Conservation (phyloP, 345 rosid genomes). For the Populus alba region DNA sequence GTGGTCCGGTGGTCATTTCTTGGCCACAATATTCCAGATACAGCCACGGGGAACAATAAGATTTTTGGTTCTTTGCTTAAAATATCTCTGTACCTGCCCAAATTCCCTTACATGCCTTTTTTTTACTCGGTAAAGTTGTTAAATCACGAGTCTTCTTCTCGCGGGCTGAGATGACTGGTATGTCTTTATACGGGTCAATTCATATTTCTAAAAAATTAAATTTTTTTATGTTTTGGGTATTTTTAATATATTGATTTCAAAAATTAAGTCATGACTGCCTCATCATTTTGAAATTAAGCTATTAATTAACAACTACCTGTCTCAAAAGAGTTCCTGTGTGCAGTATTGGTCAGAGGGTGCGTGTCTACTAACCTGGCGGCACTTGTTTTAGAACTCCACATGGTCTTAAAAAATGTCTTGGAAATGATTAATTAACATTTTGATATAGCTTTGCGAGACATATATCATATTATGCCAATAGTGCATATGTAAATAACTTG, state of each 20-base stretch:
- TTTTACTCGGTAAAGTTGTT: not conserved
- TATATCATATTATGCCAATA: constrained; percentile 22
- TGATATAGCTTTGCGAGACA: constrained; percentile 14
- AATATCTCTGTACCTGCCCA: not conserved
- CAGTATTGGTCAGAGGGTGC: not conserved
- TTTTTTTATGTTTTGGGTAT: too few species aligned
- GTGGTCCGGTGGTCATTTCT: constrained; percentile 23
- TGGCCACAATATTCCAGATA: constrained; percentile 21
- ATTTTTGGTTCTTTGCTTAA: not conserved
- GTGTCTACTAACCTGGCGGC: not conserved
- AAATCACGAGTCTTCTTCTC: not conserved
- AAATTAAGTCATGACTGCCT: not conserved
- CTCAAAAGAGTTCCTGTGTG: not conserved
- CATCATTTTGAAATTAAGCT: not conserved
- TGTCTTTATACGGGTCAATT: too few species aligned
- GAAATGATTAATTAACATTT: not conserved
- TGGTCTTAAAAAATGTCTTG: too few species aligned
- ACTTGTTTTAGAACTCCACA: not conserved
- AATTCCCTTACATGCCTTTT: not conserved
- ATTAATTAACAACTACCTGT: not conserved
- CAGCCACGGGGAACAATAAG: not conserved
- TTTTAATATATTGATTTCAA: too few species aligned
- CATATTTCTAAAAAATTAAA: too few species aligned
- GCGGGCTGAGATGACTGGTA: not conserved
- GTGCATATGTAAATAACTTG: not conserved